Evolutionary conservation across 306 rosid genomes (phyloP).

Genomic region (Medicago ruthenica): DNA sequence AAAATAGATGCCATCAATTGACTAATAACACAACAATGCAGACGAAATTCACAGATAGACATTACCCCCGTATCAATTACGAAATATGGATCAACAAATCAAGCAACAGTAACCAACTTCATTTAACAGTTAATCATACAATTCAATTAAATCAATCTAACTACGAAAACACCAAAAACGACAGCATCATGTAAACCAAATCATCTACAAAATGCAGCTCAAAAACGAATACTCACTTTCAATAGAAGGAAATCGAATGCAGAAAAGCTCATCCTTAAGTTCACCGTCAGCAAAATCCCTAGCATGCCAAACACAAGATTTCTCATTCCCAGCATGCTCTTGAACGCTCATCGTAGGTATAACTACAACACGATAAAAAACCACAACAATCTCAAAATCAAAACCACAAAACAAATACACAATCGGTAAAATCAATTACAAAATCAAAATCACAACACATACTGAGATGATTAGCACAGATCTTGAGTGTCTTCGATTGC

Average conservation of each 20-base stretch:
- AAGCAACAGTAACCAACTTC: too few relatives aligned
- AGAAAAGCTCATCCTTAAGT: constrained; percentile 94
- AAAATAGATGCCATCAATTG: background rate
- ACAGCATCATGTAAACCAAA: background rate
- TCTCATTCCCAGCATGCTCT: constrained; percentile 97
- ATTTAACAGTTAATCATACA: too few relatives aligned
- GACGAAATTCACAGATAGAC: background rate
- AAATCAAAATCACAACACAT: constrained; percentile 6
- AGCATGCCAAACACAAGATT: constrained; percentile 97
- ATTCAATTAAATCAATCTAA: background rate
- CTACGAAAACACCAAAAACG: background rate
- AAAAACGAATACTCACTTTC: constrained; percentile 67
- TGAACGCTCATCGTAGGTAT: constrained; percentile 75
- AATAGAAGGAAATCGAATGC: constrained; percentile 89
- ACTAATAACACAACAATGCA: background rate
- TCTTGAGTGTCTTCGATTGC: constrained; percentile 97
- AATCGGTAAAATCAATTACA: background rate
- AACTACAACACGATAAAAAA: constrained; percentile 53
- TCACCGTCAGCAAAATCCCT: constrained; percentile 95
- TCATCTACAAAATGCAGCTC: background rate
- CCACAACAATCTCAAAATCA: background rate
- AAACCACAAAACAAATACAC: background rate
- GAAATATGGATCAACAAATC: background rate
- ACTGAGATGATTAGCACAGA: constrained; percentile 98
- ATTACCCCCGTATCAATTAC: background rate